Evolutionary conservation across 176 grass and related monocot genomes (phyloP).

Genomic region (Elymus sibiricus): DNA sequence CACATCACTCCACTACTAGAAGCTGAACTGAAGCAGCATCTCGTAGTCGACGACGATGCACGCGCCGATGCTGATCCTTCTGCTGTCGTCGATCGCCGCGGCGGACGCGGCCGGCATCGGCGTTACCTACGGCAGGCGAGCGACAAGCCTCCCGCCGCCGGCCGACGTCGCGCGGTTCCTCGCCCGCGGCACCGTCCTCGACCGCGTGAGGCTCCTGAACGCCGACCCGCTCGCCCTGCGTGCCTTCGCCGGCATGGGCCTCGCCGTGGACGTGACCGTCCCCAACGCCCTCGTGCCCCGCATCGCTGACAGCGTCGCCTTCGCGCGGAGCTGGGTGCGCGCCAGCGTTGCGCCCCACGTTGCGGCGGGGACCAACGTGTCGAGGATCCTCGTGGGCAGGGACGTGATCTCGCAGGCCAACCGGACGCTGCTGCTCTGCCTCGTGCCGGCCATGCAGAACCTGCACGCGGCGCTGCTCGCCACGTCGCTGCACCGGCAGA

Average conservation of each 20-base stretch:
- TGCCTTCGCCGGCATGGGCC: constrained; percentile 57
- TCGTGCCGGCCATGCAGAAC: constrained; percentile 76
- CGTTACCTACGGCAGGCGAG: constrained; percentile 63
- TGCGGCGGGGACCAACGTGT: constrained; percentile 38
- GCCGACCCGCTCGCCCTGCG: constrained; percentile 39
- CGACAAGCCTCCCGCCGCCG: constrained; percentile 48
- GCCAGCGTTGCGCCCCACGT: constrained; percentile 41
- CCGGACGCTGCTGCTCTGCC: constrained; percentile 41
- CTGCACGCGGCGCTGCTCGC: constrained; percentile 54
- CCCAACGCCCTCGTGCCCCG: constrained; percentile 46
- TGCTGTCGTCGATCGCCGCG: constrained; percentile 11
- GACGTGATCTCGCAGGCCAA: constrained; percentile 64
- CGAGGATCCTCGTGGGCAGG: constrained; percentile 61
- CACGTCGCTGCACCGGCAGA: constrained; percentile 14
- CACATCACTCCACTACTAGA: neutral
- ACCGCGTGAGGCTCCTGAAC: constrained; percentile 68
- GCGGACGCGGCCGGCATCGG: constrained; percentile 46
- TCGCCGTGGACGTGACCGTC: constrained; percentile 65
- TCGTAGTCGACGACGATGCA: neutral
- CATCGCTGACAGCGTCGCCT: constrained; percentile 19
- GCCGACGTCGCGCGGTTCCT: constrained; percentile 65
- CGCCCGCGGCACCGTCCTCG: constrained; percentile 51
- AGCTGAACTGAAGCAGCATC: neutral
- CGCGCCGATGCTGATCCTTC: neutral
- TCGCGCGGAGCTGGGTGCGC: constrained; percentile 45